These are phyloP conservation scores for Fusarium sp. DNA, from an alignment of 2,329 filamentous ascomycete species.

Conservation along the genomic window DNA sequence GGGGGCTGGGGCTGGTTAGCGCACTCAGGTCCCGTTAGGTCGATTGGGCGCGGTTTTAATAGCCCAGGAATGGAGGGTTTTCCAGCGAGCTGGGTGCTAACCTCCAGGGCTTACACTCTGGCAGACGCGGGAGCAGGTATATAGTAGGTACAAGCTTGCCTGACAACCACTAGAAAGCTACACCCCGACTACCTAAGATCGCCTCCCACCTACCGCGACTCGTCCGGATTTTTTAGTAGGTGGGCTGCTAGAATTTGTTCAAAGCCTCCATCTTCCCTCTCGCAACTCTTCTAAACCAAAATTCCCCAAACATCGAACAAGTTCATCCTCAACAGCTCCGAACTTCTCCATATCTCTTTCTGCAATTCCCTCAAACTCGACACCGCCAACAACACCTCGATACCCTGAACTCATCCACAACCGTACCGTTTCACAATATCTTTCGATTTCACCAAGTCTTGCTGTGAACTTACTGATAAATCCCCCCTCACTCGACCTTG, in stretches of 20 bases:
- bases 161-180: not conserved
- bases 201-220: not conserved
- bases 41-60: slow-evolving; percentile 1
- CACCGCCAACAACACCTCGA: slow-evolving; percentile 3
- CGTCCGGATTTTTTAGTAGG: slow-evolving; percentile 25
- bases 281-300: slow-evolving; percentile 30
- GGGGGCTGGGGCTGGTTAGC: slow-evolving; percentile 18
- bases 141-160: not conserved
- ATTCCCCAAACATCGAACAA: slow-evolving; percentile 30
- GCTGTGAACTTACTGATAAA: slow-evolving; percentile 28
- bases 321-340: slow-evolving; percentile 6
- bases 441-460: slow-evolving; percentile 2
- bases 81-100: slow-evolving; percentile 19
- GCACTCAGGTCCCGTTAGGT: not conserved
- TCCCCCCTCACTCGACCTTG: slow-evolving; percentile 34
- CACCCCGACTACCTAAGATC: not conserved
- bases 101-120: slow-evolving; percentile 22
- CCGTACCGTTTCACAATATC: slow-evolving; percentile 4
- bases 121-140: not conserved
- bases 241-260: slow-evolving; percentile 38
- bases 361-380: not conserved
- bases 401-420: slow-evolving; percentile 9
- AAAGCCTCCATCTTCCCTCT: slow-evolving; percentile 30
- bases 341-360: slow-evolving; percentile 4
- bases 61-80: slow-evolving; percentile 20